A percentile compares a stretch with the other conserved stretches of the same genome.
Evolutionary conservation across 2,329 filamentous ascomycete species (phyloP).

Genomic region (Xylariaceae sp.): DNA sequence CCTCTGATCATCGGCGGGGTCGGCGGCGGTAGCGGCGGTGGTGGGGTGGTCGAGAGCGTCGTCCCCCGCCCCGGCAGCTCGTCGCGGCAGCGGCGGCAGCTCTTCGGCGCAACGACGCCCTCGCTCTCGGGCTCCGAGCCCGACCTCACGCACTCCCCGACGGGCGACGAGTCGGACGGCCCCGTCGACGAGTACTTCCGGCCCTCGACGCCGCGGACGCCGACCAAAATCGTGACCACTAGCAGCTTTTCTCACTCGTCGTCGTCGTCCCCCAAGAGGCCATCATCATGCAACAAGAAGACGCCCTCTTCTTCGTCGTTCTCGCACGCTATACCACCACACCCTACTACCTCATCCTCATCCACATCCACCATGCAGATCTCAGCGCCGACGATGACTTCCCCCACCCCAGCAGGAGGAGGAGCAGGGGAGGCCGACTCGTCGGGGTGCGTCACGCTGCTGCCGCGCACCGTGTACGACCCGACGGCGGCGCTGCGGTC

Average conservation of each 20-base stretch:
- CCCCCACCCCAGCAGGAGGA: constrained; percentile 38
- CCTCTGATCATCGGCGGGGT: too few species aligned
- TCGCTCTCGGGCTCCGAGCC: constrained; percentile 20
- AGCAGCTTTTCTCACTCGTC: too few species aligned
- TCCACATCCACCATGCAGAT: too few species aligned
- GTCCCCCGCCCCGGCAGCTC: constrained; percentile 7
- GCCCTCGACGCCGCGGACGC: constrained; percentile 19
- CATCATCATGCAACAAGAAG: too few species aligned
- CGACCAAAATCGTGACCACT: constrained; percentile 1
- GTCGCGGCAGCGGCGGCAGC: too few species aligned
- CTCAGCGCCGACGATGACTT: constrained; percentile 43
- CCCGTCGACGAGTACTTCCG: constrained; percentile 24
- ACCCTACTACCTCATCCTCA: too few species aligned
- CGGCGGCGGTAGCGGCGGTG: too few species aligned
- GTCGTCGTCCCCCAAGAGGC: too few species aligned
- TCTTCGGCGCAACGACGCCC: not conserved
- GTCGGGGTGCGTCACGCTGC: too few species aligned
- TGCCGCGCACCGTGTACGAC: constrained; percentile 52
- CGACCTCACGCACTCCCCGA: constrained; percentile 24
- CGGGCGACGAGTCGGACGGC: constrained; percentile 20
- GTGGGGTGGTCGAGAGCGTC: constrained; percentile 25
- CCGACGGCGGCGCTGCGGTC: constrained; percentile 33
- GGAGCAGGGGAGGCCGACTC: too few species aligned
- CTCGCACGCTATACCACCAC: too few species aligned
- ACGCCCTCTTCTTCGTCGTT: too few species aligned